Percentiles rank a stretch among this genome's conserved stretches.
These are phyloP conservation scores for Erysimum cheiri DNA, from an alignment of 441 rosid genomes.

Conservation along the genomic window DNA sequence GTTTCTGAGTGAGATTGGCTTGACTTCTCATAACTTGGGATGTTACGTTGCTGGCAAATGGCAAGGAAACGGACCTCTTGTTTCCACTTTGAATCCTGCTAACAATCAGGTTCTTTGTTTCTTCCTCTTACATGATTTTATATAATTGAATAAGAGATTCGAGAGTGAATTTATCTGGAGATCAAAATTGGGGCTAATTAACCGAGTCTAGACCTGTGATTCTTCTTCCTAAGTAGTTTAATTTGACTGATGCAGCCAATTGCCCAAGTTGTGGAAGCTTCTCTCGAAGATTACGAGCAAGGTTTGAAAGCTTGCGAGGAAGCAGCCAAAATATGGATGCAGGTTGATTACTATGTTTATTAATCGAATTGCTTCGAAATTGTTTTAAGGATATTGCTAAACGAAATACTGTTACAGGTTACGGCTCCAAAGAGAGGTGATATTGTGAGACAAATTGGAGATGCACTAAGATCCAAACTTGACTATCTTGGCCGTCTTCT, in stretches of 20 bases:
- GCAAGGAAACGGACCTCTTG: conserved; percentile 76
- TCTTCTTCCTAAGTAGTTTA: background rate
- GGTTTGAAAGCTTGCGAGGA: conserved; percentile 86
- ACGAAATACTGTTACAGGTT: conserved; percentile 53
- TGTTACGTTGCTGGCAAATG: conserved; percentile 75
- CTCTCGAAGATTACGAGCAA: conserved; percentile 78
- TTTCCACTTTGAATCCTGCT: conserved; percentile 75
- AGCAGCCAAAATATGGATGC: conserved; percentile 90
- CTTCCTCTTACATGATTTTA: background rate
- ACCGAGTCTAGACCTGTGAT: too few relatives aligned
- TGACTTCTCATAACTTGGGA: conserved; percentile 68
- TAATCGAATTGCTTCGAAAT: background rate
- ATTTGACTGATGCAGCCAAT: conserved; percentile 56
- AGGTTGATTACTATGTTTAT: conserved; percentile 43
- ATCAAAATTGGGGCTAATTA: background rate
- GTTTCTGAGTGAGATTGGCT: conserved; percentile 82
- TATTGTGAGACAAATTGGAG: conserved; percentile 94
- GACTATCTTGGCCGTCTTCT: conserved; percentile 84
- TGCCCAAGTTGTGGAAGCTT: conserved; percentile 85
- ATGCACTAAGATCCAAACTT: conserved; percentile 83
- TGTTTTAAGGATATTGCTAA: too few relatives aligned
- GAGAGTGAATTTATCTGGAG: background rate
- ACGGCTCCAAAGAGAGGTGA: conserved; percentile 99
- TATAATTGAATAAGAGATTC: background rate
- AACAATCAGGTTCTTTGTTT: conserved; percentile 67